These are phyloP conservation scores for Solanum bukasovii DNA, from an alignment of 257 asterid species.

Conservation along the genomic window DNA sequence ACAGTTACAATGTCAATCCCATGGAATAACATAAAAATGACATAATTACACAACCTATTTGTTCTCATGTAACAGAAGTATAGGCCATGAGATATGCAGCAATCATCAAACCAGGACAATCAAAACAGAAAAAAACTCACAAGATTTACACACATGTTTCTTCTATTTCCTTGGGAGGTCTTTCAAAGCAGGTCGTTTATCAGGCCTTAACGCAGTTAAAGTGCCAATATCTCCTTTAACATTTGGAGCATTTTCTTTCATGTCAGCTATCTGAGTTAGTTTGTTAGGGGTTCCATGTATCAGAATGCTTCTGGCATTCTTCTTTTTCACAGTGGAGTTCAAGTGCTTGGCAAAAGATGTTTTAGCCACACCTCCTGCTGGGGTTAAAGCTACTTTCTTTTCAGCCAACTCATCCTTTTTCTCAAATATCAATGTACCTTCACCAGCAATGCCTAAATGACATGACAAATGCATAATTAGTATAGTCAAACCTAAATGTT, in stretches of 20 bases:
- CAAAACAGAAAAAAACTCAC: background rate
- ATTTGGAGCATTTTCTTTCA: conserved; percentile 50
- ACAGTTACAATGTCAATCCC: background rate
- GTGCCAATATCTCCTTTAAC: conserved; percentile 26
- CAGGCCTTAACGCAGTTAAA: conserved; percentile 37
- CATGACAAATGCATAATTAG: background rate
- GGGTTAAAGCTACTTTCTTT: background rate
- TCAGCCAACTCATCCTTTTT: background rate
- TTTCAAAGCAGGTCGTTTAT: conserved; percentile 46
- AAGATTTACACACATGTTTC: background rate
- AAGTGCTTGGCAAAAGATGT: conserved; percentile 1
- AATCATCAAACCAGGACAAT: background rate
- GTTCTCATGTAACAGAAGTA: background rate
- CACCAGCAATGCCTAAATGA: conserved; percentile 10
- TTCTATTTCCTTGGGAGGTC: conserved; percentile 26
- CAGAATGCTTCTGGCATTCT: conserved; percentile 40
- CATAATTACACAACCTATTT: background rate
- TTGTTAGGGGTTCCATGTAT: conserved; percentile 70
- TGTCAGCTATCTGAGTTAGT: conserved; percentile 16
- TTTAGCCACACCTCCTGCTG: background rate
- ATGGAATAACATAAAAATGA: background rate
- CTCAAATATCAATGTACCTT: background rate
- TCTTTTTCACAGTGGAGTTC: conserved; percentile 11
- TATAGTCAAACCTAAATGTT: background rate
- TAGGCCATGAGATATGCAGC: background rate